phyloP scores from a whole-genome alignment of 768 basidiomycete genomes.

The Leccinum subtestaceum region DNA sequence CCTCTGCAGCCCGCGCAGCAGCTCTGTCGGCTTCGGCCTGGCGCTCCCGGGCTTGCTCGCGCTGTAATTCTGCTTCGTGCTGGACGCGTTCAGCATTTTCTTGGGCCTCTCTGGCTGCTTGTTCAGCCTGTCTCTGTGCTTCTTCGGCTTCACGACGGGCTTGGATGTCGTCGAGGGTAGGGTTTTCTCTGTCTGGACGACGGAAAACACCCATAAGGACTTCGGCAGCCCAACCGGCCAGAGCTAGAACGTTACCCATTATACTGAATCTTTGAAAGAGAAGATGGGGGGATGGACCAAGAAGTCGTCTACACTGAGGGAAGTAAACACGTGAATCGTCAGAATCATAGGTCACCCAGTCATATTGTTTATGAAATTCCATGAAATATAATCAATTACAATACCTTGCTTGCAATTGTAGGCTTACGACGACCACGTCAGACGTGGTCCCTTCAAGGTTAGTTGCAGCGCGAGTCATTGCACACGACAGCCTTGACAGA shows the following conservation, averaged over 20 bases:
- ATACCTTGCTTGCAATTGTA: too few relatives aligned
- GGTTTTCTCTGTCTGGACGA: slow-evolving; percentile 12
- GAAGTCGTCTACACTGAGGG: neutral
- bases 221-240: neutral
- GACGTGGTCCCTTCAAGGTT: slow-evolving; percentile 30
- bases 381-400: too few relatives aligned
- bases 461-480: too few relatives aligned
- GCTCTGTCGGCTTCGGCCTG: slow-evolving; percentile 10
- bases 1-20: slow-evolving; percentile 8
- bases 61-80: slow-evolving; percentile 3
- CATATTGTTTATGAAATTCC: too few relatives aligned
- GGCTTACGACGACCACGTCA: slow-evolving; percentile 34
- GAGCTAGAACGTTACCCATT: slow-evolving; percentile 5
- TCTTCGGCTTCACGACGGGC: slow-evolving; percentile 4
- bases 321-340: too few relatives aligned
- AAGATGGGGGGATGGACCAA: too few relatives aligned
- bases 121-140: slow-evolving; percentile 3
- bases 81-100: neutral
- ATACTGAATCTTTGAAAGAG: neutral
- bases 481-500: too few relatives aligned
- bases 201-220: neutral
- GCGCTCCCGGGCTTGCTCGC: neutral
- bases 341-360: too few relatives aligned
- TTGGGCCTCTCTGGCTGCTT: slow-evolving; percentile 1
- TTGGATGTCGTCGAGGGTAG: slow-evolving; percentile 7